Base-by-base conservation (phyloP, 257 asterid genomes). In the Scutellaria baicalensis region DNA sequence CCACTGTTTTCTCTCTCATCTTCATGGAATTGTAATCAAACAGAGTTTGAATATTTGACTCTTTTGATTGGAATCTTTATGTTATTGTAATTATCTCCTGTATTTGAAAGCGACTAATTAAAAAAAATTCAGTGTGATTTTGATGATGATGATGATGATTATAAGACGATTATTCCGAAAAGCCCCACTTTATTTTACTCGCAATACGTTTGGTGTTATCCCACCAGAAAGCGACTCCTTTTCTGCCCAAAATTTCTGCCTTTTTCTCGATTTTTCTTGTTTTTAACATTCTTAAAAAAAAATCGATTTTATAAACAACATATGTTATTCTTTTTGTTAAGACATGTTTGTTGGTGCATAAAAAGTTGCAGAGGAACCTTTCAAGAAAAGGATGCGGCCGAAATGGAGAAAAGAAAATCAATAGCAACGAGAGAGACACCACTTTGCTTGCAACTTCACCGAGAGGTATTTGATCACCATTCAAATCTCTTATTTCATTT, bases 301-400 rank as follows among this genome's bases (percentile, higher is more conserved):
- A 60, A 27, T 56, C 14, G 35, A 9, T 14, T 49, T n/a, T 52
- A 1, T 3, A 8, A n/a, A 64, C 39, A 69, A 64, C 13, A 72
- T 17, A 36, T 13, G 1, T n/a, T 48, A 51, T 49, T 10, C 6
- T 18, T 80, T 71, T 69, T 68, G 77, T 75, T 66, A 23, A 57
- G 23, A 35, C 40, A 2, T 43, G 62, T 16, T 74, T 33, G 61
- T 14, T 44, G 60, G 63, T 59, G 75, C 58, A 43, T 31, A 47
- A 39, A 62, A 82, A 85, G 86, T 70, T 88, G 87, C 98, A 89
- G 94, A 88, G 92, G 69, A 88, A 70, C 58, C 88, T 86, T 77
- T 84, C 98, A 38, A 86, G 96, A 69, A 84, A 88, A 76, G 92
- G 86, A 74, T 83, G 88, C n/a, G 60, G 13, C 52, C 82, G 89